Evolutionary conservation across 306 rosid species (phyloP).

Genomic region (Castanea mollissima): DNA sequence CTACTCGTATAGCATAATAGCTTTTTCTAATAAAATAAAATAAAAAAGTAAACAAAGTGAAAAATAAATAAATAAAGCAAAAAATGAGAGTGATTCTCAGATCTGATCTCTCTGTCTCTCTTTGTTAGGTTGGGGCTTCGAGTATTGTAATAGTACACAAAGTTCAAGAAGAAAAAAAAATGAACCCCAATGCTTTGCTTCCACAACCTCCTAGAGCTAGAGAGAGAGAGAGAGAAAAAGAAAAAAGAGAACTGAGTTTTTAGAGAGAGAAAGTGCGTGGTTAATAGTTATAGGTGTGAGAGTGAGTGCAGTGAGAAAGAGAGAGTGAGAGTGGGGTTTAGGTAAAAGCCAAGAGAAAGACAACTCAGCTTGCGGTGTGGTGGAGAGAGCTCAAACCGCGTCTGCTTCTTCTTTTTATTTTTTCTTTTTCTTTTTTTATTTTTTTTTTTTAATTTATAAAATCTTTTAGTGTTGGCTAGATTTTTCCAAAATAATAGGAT

Average conservation of each 20-base stretch:
- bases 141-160: background rate
- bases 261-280: background rate
- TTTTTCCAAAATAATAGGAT: slow-evolving; percentile 22
- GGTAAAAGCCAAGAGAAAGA: slow-evolving; percentile 27
- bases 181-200: slow-evolving; percentile 34
- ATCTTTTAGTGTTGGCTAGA: no score
- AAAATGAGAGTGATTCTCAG: slow-evolving; percentile 10
- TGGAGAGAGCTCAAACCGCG: slow-evolving; percentile 38
- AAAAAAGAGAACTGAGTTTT: background rate
- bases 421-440: background rate
- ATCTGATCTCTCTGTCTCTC: slow-evolving; percentile 37
- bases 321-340: slow-evolving; percentile 3
- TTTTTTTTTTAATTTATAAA: background rate
- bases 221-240: background rate
- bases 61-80: background rate
- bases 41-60: background rate
- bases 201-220: background rate
- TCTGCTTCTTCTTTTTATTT: background rate
- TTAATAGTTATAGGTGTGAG: slow-evolving; percentile 2
- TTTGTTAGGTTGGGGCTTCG: background rate
- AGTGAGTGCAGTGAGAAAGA: slow-evolving; percentile 12
- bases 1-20: no score
- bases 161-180: background rate
- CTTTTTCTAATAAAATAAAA: no score
- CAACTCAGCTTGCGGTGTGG: slow-evolving; percentile 24